phyloP scores from a whole-genome alignment of 352 stramenopile genomes.

The Globisporangium rhizosaccharum region DNA sequence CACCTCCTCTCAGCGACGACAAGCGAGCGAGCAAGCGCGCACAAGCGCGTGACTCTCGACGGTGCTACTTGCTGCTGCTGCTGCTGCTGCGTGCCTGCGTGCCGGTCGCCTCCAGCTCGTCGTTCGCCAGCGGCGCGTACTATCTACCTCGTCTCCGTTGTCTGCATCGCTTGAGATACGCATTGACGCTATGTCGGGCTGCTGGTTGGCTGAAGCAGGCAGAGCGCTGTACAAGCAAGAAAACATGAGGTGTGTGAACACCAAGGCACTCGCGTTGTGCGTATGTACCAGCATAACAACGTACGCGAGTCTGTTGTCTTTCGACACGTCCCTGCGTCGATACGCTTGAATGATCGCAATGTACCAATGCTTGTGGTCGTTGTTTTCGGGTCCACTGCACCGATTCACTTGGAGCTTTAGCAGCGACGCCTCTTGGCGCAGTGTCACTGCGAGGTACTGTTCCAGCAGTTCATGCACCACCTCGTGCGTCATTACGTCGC shows the following conservation, averaged over 20 bases:
- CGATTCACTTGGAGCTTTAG: slow-evolving; percentile 27
- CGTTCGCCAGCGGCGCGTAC: background rate
- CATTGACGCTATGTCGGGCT: no score
- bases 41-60: no score
- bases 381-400: slow-evolving; percentile 12
- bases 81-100: background rate
- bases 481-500: no score
- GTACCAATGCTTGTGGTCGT: slow-evolving; percentile 36
- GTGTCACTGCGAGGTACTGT: slow-evolving; percentile 18
- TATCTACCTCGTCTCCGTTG: background rate
- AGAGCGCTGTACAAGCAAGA: no score
- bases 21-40: background rate
- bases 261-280: no score
- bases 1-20: background rate
- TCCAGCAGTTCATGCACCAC: slow-evolving; percentile 28
- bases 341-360: slow-evolving; percentile 27
- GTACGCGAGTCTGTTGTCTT: background rate
- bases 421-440: slow-evolving; percentile 30
- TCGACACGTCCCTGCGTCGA: background rate
- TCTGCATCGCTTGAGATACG: no score
- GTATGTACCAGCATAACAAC: no score
- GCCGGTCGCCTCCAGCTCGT: no score
- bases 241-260: no score
- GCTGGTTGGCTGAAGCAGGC: no score
- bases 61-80: no score